These are phyloP conservation scores for Exophiala alcalophila DNA, from an alignment of 2,329 filamentous ascomycete genomes.

Conservation along the genomic window DNA sequence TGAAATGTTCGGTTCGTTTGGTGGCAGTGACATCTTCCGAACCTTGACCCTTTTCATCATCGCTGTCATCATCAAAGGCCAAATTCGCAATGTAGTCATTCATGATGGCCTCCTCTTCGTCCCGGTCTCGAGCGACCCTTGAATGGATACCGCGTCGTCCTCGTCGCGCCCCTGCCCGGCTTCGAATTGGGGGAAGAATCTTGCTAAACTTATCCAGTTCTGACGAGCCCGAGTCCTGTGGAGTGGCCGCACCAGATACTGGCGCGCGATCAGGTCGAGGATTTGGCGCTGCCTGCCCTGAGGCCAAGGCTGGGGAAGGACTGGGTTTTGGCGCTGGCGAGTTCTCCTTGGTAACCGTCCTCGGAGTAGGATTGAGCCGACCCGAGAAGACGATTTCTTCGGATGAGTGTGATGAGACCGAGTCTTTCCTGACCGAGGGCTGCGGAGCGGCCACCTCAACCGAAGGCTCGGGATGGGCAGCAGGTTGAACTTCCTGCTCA, in stretches of 20 bases:
- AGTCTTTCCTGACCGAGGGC: slow-evolving; percentile 11
- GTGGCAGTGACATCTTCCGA: slow-evolving; percentile 39
- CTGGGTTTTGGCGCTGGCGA: slow-evolving; percentile 1
- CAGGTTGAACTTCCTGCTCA: background rate
- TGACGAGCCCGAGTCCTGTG: slow-evolving; percentile 11
- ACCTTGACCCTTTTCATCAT: slow-evolving; percentile 21
- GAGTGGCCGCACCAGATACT: background rate
- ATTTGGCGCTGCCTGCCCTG: background rate
- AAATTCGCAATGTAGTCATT: slow-evolving; percentile 63
- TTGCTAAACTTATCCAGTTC: slow-evolving; percentile 7
- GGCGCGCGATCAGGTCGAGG: background rate
- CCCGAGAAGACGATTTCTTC: slow-evolving; percentile 28
- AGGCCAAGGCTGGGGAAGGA: background rate
- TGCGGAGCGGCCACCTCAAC: background rate
- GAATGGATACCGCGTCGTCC: slow-evolving; percentile 4
- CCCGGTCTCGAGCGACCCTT: slow-evolving; percentile 18
- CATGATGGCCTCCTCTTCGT: slow-evolving; percentile 56
- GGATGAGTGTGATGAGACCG: slow-evolving; percentile 23
- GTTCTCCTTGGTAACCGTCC: background rate
- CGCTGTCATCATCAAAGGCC: slow-evolving; percentile 29
- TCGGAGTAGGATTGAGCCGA: slow-evolving; percentile 12
- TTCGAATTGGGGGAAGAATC: slow-evolving; percentile 6
- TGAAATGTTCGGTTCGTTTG: slow-evolving; percentile 26
- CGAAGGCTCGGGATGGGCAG: background rate
- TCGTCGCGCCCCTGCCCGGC: slow-evolving; percentile 3